These are phyloP conservation scores for Suhomyces kunorum DNA, from an alignment of 1,139 yeast genomes.

Conservation along the genomic window DNA sequence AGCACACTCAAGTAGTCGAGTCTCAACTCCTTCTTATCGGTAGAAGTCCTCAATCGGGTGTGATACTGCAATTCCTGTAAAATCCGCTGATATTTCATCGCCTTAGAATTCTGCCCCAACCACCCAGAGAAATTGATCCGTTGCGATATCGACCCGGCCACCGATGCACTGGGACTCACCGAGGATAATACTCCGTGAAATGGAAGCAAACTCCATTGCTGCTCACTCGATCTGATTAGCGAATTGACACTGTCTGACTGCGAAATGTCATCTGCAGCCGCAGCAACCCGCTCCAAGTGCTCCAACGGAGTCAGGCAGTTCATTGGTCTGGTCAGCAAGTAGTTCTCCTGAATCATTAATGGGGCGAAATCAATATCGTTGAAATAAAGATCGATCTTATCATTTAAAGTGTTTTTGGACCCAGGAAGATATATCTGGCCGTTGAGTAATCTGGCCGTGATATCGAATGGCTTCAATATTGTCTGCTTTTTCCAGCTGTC, in stretches of 20 bases:
- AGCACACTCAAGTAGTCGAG: constrained; percentile 74
- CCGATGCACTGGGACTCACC: constrained; percentile 73
- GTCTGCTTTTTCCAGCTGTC: constrained; percentile 86
- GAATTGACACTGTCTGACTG: constrained; percentile 79
- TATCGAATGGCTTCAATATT: constrained; percentile 91
- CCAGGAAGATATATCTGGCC: constrained; percentile 60
- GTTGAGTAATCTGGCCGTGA: constrained; percentile 68
- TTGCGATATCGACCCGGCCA: constrained; percentile 71
- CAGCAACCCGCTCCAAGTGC: constrained; percentile 64
- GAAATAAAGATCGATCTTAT: constrained; percentile 85
- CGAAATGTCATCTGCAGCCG: constrained; percentile 85
- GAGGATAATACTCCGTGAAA: constrained; percentile 88
- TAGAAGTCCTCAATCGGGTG: constrained; percentile 74
- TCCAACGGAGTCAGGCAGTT: constrained; percentile 35
- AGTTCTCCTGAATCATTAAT: constrained; percentile 94
- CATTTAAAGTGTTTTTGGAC: constrained; percentile 62
- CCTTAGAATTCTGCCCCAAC: constrained; percentile 90
- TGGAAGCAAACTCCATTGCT: constrained; percentile 94
- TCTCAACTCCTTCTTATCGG: constrained; percentile 74
- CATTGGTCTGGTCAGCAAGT: constrained; percentile 64
- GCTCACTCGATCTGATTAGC: constrained; percentile 85
- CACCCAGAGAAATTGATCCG: constrained; percentile 80
- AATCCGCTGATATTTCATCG: constrained; percentile 72
- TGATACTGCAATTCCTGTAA: constrained; percentile 90
- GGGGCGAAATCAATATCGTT: constrained; percentile 96